phyloP scores from a whole-genome alignment of 2,329 filamentous ascomycete species.

The Colletotrichum trifolii region DNA sequence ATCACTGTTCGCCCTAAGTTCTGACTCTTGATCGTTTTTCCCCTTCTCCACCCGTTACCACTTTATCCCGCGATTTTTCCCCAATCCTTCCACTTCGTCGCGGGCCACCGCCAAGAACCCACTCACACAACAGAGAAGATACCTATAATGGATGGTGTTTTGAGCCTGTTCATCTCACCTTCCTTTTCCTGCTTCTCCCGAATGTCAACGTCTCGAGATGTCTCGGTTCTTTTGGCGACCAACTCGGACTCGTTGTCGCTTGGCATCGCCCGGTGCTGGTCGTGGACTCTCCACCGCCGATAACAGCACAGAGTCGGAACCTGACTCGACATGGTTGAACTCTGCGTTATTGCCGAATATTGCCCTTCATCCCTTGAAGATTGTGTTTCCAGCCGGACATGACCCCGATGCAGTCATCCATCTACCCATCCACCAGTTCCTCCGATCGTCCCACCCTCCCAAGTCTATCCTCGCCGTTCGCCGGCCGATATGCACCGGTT shows the following conservation, averaged over 20 bases:
- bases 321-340: too few relatives aligned
- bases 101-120: too few relatives aligned
- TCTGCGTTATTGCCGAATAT: neutral
- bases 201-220: too few relatives aligned
- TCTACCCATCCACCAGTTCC: slow-evolving; percentile 2
- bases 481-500: neutral
- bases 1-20: too few relatives aligned
- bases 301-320: too few relatives aligned
- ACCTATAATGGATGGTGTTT: too few relatives aligned
- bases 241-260: neutral
- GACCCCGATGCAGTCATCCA: slow-evolving; percentile 7
- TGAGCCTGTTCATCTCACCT: neutral
- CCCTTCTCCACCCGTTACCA: too few relatives aligned
- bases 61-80: too few relatives aligned
- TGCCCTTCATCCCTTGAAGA: neutral
- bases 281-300: too few relatives aligned
- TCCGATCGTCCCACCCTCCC: slow-evolving; percentile 12
- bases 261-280: neutral
- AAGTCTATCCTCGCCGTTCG: neutral
- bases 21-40: too few relatives aligned
- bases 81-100: too few relatives aligned
- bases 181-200: slow-evolving; percentile 6
- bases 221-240: neutral
- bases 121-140: too few relatives aligned
- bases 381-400: slow-evolving; percentile 7